Evolutionary conservation across 352 stramenopile species (phyloP), one percentile per base, ranked within the genome.

Genomic region (Globisporangium iwayamae): DNA sequence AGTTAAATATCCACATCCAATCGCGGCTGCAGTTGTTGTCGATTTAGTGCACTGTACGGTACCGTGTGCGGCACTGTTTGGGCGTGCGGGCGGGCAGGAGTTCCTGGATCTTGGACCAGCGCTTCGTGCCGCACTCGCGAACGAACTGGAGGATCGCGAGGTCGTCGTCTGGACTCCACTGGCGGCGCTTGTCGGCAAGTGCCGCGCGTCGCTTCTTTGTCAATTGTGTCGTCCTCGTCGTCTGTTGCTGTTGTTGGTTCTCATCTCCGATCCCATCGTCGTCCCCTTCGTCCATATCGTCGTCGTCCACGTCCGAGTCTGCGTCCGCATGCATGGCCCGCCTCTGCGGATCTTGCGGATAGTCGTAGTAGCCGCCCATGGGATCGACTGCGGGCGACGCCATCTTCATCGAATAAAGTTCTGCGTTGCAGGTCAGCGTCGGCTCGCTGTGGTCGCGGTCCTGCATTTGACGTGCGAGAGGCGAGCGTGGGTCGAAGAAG

Each of bases 11-110:
- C 47, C 47, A 34, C n/a, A n/a, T 2, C 47, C 9, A 22, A 32
- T 3, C 8, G 25, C 5, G 8, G 20, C 6, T 16, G 25, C 22
- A 28, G 25, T 28, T 28, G 22, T 25, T 25, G 25, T 28, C 25
- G 25, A 28, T 28, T 28, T 28, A 28, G 2, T 32, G 46, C 22
- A n/a, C n/a, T 34, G n/a, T 18, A 4, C 16, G 25, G 14, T 39
- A 97, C 60, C 96, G 80, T 56, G 98, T 98, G 51, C 96, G 83
- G 83, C 97, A 99, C 73, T 99, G 96, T 75, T 99, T 99, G 30
- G 92, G 92, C 38, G 97, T 98, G 53, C 97, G 79, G 1, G 89
- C 95, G 1, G 94, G 93, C 55, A 99, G 76, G 43, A 96, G 69
- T 43, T 84, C 70, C 3, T 95, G 91, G 77, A 99, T 99, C 39